These are phyloP conservation scores for Chrysanthemum lavandulifolium DNA, from an alignment of 129 eudicot genomes.

Conservation along the genomic window DNA sequence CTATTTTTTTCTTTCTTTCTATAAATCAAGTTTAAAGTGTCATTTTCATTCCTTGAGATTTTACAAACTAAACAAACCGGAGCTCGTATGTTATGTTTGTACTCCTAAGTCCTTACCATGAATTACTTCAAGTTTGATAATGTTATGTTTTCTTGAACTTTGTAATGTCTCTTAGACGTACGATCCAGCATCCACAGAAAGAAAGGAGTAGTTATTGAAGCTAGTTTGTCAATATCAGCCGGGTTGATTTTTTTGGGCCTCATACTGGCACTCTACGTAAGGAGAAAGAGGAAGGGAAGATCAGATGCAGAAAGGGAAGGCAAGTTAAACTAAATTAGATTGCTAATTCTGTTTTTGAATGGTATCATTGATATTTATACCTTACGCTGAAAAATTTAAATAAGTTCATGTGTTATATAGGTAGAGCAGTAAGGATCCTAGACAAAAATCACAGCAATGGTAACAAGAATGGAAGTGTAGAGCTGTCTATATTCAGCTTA, in stretches of 20 bases:
- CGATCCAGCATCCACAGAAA: slow-evolving; percentile 17
- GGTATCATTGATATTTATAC: background rate
- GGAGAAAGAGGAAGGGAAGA: slow-evolving; percentile 26
- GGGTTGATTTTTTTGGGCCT: slow-evolving; percentile 28
- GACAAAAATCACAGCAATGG: background rate
- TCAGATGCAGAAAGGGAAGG: slow-evolving; percentile 18
- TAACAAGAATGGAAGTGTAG: background rate
- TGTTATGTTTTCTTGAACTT: background rate
- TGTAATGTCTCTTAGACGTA: background rate
- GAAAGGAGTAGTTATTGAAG: slow-evolving; percentile 16
- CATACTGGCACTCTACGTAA: slow-evolving; percentile 13
- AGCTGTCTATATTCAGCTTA: background rate
- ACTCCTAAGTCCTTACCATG: background rate
- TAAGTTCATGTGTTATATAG: background rate
- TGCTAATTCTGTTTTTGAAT: background rate
- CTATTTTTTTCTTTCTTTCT: background rate
- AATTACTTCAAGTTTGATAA: background rate
- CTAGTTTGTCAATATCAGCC: slow-evolving; percentile 17
- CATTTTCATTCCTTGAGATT: too few relatives aligned
- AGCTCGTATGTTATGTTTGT: background rate
- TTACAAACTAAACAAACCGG: background rate
- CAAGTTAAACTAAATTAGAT: background rate
- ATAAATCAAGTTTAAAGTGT: too few relatives aligned
- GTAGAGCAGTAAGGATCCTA: background rate
- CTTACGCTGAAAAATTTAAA: background rate